Evolutionary conservation across 2,329 filamentous ascomycete species (phyloP).

Genomic region (Cephalotrichum gorgonifer): DNA sequence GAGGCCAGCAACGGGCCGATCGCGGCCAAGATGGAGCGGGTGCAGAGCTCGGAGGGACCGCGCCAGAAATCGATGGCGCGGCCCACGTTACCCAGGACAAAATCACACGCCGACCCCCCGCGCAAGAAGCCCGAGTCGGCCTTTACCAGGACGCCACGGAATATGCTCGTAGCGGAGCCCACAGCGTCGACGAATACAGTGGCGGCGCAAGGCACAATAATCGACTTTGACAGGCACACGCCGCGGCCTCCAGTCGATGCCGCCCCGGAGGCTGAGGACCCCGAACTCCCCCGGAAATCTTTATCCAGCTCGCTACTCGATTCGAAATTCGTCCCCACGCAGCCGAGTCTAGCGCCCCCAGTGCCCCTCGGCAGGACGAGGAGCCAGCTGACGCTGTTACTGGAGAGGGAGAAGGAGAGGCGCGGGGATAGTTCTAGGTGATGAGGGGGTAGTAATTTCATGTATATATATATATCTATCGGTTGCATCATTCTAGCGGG

Average conservation of each 20-base stretch:
- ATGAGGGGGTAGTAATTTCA: neutral
- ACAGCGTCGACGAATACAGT: constrained; percentile 30
- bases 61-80: neutral
- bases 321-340: constrained; percentile 36
- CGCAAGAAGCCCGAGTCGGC: no score
- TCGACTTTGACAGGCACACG: constrained; percentile 23
- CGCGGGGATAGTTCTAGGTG: no score
- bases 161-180: constrained; percentile 8
- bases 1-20: neutral
- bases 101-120: neutral
- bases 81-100: neutral
- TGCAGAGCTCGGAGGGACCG: neutral
- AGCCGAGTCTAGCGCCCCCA: constrained; percentile 30
- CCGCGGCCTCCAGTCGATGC: constrained; percentile 11
- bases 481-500: no score
- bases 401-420: constrained; percentile 38
- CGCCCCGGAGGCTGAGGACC: constrained; percentile 12
- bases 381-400: constrained; percentile 47
- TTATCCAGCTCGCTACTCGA: constrained; percentile 18
- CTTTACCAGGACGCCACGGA: neutral
- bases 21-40: neutral
- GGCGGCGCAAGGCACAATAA: constrained; percentile 31
- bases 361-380: constrained; percentile 47
- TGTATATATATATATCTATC: no score
- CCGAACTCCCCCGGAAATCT: constrained; percentile 11